Base-by-base conservation (phyloP, 139 green algal genomes). In the Chlorokybus atmophyticus region DNA sequence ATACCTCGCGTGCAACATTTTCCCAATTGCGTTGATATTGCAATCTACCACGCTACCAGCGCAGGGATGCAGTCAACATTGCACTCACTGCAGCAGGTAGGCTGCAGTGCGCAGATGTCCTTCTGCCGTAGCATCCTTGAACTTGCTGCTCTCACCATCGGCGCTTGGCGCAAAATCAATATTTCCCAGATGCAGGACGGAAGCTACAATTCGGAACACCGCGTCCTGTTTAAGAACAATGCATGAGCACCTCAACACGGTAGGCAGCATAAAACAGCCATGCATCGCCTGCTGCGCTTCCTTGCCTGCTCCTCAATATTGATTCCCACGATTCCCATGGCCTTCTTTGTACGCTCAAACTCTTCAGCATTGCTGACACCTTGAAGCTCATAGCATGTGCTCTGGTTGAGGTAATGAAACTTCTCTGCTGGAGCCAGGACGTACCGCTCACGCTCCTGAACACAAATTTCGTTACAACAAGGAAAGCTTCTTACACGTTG, bases 261-360 rank as follows among this genome's bases (percentile, higher is more conserved):
- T n/a, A n/a, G n/a, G n/a, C n/a, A n/a, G n/a, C n/a, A n/a, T n/a
- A n/a, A n/a, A n/a, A n/a, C n/a, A n/a, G n/a, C n/a, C n/a, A n/a
- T n/a, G n/a, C n/a, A n/a, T n/a, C n/a, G n/a, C n/a, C n/a, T n/a
- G n/a, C 35, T 14, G 10, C 35, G 10, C 40, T 55, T 24, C 25
- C 26, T 17, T 28, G 62, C 73, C 61, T 87, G 86, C 21, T 79
- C 66, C 23, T 82, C 71, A 4, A 70, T 48, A 1, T 76, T 74
- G 44, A 98, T 94, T 50, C 91, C 91, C 39, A 98, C 91, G 24
- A 87, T 66, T 21, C 77, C 76, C 91, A 99, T 99, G 28, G 91
- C 87, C 23, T 75, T 66, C 4, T 83, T 62, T 6, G 90, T 97
- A 42, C 65, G 66, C 72, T 10, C 50, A 52, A 73, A 81, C 61